Evolutionary conservation across 768 basidiomycete species (phyloP), one percentile per base, ranked within the genome.

Genomic region (Podaxis sp.): DNA sequence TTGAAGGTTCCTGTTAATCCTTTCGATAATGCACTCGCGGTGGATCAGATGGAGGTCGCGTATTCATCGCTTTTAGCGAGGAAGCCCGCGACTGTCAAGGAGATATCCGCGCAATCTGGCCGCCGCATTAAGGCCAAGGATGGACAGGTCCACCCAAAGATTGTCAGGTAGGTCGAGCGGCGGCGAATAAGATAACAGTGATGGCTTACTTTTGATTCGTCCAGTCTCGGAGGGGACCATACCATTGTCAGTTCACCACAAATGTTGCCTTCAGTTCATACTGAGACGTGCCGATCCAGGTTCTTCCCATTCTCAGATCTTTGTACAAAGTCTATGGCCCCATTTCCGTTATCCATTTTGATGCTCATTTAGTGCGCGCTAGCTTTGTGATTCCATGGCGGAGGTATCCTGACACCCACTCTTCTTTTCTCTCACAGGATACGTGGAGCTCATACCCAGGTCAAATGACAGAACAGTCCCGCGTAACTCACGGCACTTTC

Each of bases 21-120:
- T 0, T 93, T 89, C 68, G 93, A 96, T 71, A 91, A 93, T 70
- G 82, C 84, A 0, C 78, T 92, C 11, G 93, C 93, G 2, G 72
- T 95, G 27, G 89, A 92, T 64, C 92, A 95, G 70, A 90, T 96
- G 74, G 86, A 93, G 69, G 85, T 90, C 6, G 93, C 91, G 0
- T 95, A 95, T 69, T 79, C 84, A 4, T 89, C 89, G 0, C 75
- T 95, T 18, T 76, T 95, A 5, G 75, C 77, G n/a, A 81, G 90
- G 38, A 74, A 81, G 1, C 74, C 83, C 21, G 67, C 77, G 27
- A 62, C 64, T n/a, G 62, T 59, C 50, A 57, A 35, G 62, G 74
- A 77, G n/a, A 44, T 44, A 9, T 23, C 52, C 13, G 74, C 76
- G 16, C 67, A 74, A 28, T 76, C 80, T 5, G 60, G 69, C 11